Evolutionary conservation across 2,329 filamentous ascomycete genomes (phyloP).

Genomic region (Xylariaceae sp.): DNA sequence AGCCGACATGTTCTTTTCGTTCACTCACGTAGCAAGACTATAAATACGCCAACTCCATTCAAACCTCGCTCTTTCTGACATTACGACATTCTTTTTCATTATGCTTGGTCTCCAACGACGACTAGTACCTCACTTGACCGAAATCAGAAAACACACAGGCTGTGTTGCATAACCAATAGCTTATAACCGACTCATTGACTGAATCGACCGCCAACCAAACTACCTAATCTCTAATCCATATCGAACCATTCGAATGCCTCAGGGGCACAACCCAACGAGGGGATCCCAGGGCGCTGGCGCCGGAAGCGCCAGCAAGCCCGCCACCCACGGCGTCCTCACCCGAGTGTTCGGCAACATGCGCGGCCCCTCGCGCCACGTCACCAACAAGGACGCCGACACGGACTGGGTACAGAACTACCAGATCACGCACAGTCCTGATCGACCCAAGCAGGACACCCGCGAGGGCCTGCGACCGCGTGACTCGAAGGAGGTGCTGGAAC

Average conservation of each 20-base stretch:
- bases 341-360: conserved; percentile 10
- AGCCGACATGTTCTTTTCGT: too few species aligned
- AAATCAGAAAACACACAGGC: too few species aligned
- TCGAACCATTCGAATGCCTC: conserved; percentile 4
- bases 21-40: too few species aligned
- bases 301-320: background rate
- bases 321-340: conserved; percentile 4
- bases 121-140: too few species aligned
- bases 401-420: conserved; percentile 10
- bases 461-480: conserved; percentile 2
- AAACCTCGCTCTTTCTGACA: too few species aligned
- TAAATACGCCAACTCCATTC: too few species aligned
- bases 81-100: too few species aligned
- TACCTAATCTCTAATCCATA: too few species aligned
- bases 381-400: background rate
- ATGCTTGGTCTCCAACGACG: too few species aligned
- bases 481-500: conserved; percentile 7
- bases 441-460: conserved; percentile 4
- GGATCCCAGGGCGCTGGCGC: background rate
- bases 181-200: too few species aligned
- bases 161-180: too few species aligned
- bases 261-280: conserved; percentile 2
- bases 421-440: conserved; percentile 16
- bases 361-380: background rate
- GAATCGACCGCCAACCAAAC: too few species aligned